A percentile compares a stretch with the other conserved stretches of the same genome.
These are phyloP conservation scores for Parascedosporium putredinis DNA, from an alignment of 2,329 filamentous ascomycete species.

Conservation along the genomic window DNA sequence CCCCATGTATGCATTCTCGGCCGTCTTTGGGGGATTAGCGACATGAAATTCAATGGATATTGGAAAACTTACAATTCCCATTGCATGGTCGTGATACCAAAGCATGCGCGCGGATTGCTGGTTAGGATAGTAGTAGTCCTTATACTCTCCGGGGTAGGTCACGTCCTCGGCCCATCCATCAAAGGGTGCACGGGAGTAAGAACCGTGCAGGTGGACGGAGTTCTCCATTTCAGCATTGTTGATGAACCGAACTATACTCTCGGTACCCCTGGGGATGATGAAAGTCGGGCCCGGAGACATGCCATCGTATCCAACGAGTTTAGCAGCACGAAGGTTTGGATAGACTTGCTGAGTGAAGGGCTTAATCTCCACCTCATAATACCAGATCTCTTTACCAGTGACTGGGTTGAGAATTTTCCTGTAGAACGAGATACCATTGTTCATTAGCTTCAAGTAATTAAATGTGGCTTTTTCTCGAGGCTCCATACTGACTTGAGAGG, in stretches of 20 bases:
- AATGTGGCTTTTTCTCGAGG: background rate
- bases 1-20: constrained; percentile 20
- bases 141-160: constrained; percentile 40
- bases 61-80: constrained; percentile 19
- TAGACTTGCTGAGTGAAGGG: constrained; percentile 25
- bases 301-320: constrained; percentile 40
- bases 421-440: too few species aligned
- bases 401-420: constrained; percentile 24
- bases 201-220: constrained; percentile 45
- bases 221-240: constrained; percentile 35
- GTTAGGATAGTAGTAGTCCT: constrained; percentile 55
- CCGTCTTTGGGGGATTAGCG: background rate
- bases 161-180: constrained; percentile 44
- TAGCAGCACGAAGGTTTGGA: constrained; percentile 21
- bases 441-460: constrained; percentile 3
- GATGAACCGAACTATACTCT: constrained; percentile 42
- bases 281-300: constrained; percentile 44
- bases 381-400: constrained; percentile 23
- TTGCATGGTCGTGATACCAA: constrained; percentile 45
- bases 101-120: constrained; percentile 37
- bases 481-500: constrained; percentile 26
- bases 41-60: background rate
- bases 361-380: constrained; percentile 25
- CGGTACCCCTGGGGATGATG: constrained; percentile 33
- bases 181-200: constrained; percentile 30